Evolutionary conservation across 1,284 basidiomycete species (phyloP).

Genomic region (Ustilago loliicola): DNA sequence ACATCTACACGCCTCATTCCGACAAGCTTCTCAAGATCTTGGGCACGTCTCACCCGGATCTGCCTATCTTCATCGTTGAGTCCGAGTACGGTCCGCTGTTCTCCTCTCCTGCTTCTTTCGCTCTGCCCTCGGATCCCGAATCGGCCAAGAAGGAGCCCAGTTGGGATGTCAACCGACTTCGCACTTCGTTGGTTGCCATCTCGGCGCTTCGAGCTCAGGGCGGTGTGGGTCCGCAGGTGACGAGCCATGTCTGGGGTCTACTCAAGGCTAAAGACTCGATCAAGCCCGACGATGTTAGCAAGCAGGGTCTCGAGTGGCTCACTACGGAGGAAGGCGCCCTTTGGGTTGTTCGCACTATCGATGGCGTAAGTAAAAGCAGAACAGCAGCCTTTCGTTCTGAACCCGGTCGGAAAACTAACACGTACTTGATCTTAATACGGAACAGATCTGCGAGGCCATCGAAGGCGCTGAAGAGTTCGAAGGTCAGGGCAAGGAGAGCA

Average conservation of each 20-base stretch:
- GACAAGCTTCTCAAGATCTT: slow-evolving; percentile 91
- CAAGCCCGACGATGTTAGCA: slow-evolving; percentile 71
- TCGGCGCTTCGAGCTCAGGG: slow-evolving; percentile 89
- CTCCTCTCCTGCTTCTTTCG: slow-evolving; percentile 77
- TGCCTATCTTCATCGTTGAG: slow-evolving; percentile 87
- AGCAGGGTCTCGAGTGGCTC: slow-evolving; percentile 81
- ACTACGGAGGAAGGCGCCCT: slow-evolving; percentile 88
- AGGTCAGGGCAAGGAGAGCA: slow-evolving; percentile 42
- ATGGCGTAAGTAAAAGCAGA: slow-evolving; percentile 71
- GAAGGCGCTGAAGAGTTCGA: slow-evolving; percentile 60
- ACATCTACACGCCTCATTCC: slow-evolving; percentile 90
- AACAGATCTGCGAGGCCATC: slow-evolving; percentile 56
- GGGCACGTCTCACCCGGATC: slow-evolving; percentile 78
- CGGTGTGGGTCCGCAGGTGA: slow-evolving; percentile 89
- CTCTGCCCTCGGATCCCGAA: slow-evolving; percentile 35
- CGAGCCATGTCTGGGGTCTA: slow-evolving; percentile 91
- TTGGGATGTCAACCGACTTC: slow-evolving; percentile 81
- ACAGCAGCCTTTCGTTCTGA: neutral
- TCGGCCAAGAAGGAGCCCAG: slow-evolving; percentile 63
- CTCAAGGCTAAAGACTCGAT: slow-evolving; percentile 77
- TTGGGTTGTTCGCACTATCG: slow-evolving; percentile 90
- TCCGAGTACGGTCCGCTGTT: slow-evolving; percentile 88
- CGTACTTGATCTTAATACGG: slow-evolving; percentile 7
- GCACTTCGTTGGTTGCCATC: slow-evolving; percentile 89
- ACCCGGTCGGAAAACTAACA: neutral